Evolutionary conservation across 805 yeast genomes (phyloP).

Genomic region (Barnettozyma salicaria): DNA sequence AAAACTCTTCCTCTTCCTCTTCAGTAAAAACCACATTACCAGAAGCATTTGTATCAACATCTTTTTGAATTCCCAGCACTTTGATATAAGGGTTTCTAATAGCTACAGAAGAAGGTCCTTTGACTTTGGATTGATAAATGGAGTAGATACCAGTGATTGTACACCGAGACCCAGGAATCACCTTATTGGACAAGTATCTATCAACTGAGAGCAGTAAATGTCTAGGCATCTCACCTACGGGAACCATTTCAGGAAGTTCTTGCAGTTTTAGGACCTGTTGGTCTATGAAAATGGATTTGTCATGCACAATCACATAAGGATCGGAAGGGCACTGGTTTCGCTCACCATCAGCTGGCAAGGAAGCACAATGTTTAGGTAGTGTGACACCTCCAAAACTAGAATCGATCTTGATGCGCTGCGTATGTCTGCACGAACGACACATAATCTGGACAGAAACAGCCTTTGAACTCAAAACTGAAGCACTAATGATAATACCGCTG

Average conservation of each 20-base stretch:
- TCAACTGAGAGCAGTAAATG: conserved; percentile 84
- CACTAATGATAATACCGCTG: conserved; percentile 88
- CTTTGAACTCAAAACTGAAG: conserved; percentile 82
- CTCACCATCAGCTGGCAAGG: conserved; percentile 46
- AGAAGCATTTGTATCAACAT: conserved; percentile 62
- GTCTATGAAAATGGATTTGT: conserved; percentile 87
- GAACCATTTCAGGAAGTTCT: conserved; percentile 98
- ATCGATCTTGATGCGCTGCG: conserved; percentile 53
- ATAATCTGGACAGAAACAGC: conserved; percentile 79
- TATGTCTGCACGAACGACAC: conserved; percentile 85
- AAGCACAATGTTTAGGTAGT: conserved; percentile 63
- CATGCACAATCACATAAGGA: conserved; percentile 91
- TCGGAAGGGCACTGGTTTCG: conserved; percentile 74
- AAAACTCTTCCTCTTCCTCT: conserved; percentile 90
- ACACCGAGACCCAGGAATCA: conserved; percentile 93
- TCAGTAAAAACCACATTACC: conserved; percentile 66
- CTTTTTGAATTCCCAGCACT: conserved; percentile 81
- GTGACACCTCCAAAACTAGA: conserved; percentile 67
- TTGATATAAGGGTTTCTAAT: conserved; percentile 88
- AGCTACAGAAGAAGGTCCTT: conserved; percentile 63
- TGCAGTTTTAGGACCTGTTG: conserved; percentile 92
- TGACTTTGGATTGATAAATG: conserved; percentile 71
- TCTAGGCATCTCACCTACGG: conserved; percentile 98
- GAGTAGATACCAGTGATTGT: conserved; percentile 90
- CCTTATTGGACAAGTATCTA: conserved; percentile 80